Evolutionary conservation across 2,329 filamentous ascomycete species (phyloP).

Genomic region (Pseudopyricularia javanii): DNA sequence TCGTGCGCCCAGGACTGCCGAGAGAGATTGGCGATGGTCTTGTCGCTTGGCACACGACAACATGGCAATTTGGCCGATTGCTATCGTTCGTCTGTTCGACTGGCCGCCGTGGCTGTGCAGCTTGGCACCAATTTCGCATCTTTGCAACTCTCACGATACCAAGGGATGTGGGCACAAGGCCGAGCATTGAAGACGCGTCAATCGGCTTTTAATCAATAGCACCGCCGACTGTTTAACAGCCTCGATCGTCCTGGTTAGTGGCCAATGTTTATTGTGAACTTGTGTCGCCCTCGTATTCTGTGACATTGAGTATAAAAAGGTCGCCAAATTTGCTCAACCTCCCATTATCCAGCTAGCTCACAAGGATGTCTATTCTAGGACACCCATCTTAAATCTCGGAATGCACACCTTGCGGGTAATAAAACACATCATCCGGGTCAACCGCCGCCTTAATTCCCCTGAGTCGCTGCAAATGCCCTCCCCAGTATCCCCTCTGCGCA

Average conservation of each 20-base stretch:
- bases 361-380: neutral
- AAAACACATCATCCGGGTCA: conserved; percentile 25
- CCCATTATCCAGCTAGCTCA: neutral
- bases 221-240: neutral
- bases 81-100: too few relatives aligned
- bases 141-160: too few relatives aligned
- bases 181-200: too few relatives aligned
- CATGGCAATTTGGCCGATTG: too few relatives aligned
- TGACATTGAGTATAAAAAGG: neutral
- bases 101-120: too few relatives aligned
- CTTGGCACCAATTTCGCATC: too few relatives aligned
- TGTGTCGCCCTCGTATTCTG: neutral
- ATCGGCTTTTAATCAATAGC: neutral
- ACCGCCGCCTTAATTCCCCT: conserved; percentile 20
- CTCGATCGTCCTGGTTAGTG: neutral
- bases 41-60: too few relatives aligned
- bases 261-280: neutral
- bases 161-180: too few relatives aligned
- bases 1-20: too few relatives aligned
- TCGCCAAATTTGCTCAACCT: neutral
- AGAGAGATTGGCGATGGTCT: too few relatives aligned
- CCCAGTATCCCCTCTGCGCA: conserved; percentile 24
- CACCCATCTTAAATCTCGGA: conserved; percentile 8
- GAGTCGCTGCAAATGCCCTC: conserved; percentile 18
- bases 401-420: conserved; percentile 24